Conservation (phyloP, 805 yeast species). For the Kodamaea leandrae region DNA sequence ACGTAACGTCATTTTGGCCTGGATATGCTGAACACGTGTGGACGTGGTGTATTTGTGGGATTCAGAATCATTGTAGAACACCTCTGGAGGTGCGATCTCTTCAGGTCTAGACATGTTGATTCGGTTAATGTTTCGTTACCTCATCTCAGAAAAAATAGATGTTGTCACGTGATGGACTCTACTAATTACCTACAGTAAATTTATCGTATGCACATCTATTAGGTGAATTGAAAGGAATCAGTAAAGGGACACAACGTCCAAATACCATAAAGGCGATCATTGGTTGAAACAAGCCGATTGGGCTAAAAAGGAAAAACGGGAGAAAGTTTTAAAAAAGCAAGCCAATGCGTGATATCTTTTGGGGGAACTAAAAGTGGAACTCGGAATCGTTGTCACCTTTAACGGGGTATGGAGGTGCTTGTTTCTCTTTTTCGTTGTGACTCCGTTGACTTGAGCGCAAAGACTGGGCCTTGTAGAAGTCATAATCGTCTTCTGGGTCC, state of each 20-base stretch:
- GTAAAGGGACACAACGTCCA: background rate
- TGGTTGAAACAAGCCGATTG: no score
- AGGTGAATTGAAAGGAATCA: background rate
- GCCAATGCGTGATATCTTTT: no score
- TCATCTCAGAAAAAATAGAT: slow-evolving; percentile 1
- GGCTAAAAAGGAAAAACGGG: no score
- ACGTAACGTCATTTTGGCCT: slow-evolving; percentile 94
- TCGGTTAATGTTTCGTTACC: background rate
- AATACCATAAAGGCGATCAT: no score
- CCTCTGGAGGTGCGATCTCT: slow-evolving; percentile 93
- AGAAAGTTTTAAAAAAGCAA: no score
- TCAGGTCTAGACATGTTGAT: slow-evolving; percentile 87
- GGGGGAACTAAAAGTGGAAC: slow-evolving; percentile 11
- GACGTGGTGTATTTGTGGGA: slow-evolving; percentile 87
- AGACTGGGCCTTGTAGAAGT: slow-evolving; percentile 9
- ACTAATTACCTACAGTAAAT: background rate
- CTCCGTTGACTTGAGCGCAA: slow-evolving; percentile 7
- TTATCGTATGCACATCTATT: background rate
- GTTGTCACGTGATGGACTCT: background rate
- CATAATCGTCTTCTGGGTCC: slow-evolving; percentile 7
- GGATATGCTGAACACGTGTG: slow-evolving; percentile 96
- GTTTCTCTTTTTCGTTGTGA: slow-evolving; percentile 5
- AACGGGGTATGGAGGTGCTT: slow-evolving; percentile 8
- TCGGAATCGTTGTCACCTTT: slow-evolving; percentile 8
- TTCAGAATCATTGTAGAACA: slow-evolving; percentile 88